Evolutionary conservation across 192 early-diverging fungal species (phyloP).

Genomic region (Chytriomyces sp.): DNA sequence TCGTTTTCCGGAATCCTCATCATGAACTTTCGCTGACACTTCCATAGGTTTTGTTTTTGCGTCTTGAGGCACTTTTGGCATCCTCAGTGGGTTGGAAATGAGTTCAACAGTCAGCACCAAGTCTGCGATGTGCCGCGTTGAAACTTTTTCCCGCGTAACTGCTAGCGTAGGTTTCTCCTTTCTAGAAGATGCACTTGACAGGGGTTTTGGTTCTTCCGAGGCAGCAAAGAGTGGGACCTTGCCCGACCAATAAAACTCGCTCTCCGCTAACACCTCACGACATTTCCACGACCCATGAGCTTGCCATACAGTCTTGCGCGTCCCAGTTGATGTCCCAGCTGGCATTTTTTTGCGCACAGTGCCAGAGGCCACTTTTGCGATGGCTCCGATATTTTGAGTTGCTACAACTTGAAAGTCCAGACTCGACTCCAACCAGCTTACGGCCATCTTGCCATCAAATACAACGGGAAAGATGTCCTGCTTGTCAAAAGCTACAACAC

Average conservation of each 20-base stretch:
- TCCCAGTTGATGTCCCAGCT: background rate
- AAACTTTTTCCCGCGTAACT: background rate
- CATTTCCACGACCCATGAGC: slow-evolving; percentile 27
- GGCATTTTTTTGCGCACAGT: background rate
- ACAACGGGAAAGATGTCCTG: slow-evolving; percentile 32
- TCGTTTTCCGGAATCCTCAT: background rate
- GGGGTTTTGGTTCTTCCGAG: too few species aligned
- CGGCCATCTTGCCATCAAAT: slow-evolving; percentile 33
- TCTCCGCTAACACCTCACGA: slow-evolving; percentile 17
- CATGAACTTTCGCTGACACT: background rate
- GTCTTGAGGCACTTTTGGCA: background rate
- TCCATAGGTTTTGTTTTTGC: background rate
- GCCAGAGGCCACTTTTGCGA: background rate
- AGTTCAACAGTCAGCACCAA: slow-evolving; percentile 21
- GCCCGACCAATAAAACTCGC: slow-evolving; percentile 25
- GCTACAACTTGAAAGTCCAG: slow-evolving; percentile 28
- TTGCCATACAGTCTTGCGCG: slow-evolving; percentile 21
- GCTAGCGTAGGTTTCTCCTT: background rate
- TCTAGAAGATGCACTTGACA: background rate
- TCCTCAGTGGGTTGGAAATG: slow-evolving; percentile 11
- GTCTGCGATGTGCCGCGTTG: slow-evolving; percentile 7
- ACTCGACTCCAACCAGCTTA: slow-evolving; percentile 20
- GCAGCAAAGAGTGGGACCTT: slow-evolving; percentile 30
- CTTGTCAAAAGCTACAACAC: slow-evolving; percentile 29
- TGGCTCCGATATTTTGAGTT: background rate